Evolutionary conservation across 305 asterid genomes (phyloP), one percentile per base, ranked within the genome.

Genomic region (Fraxinus baroniana): DNA sequence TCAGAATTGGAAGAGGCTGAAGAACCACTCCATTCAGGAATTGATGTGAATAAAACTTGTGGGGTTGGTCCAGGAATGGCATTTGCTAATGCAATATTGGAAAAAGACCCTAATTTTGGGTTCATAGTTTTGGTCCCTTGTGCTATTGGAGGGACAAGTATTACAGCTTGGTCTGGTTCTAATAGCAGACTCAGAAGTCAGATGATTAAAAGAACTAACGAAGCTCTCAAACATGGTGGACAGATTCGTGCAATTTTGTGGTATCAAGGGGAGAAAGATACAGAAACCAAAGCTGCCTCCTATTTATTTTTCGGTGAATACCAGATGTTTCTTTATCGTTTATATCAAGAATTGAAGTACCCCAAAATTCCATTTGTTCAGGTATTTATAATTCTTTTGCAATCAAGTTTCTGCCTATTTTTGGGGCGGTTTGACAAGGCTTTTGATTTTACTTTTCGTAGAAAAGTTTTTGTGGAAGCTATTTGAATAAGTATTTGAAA

Each of bases 261-360:
- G 97, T 94, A 91, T 81, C 97, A 94, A 81, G 98, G 98, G 0
- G 95, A 91, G 89, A 91, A 92, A 22, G 97, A 92, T 15, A 83
- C 91, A 0, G 28, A 0, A 35, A 2, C 88, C 83, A 0, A 30
- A 78, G 70, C 74, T 83, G 75, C 93, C 89, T 2, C 85, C 76
- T 4, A 80, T 79, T 70, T 86, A 77, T 88, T 81, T 62, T 74
- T 62, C 17, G 30, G 46, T 9, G 82, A 83, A 71, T 57, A 84
- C 32, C 41, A 76, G 24, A 68, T 55, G 90, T 92, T 81, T 10
- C 30, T 76, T 3, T 26, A 1, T n/a, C 77, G 81, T 22, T 28
- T 44, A 9, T 46, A 80, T 0, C 30, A 22, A 24, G 85, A 84
- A 6, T 80, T 87, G 33, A 12, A 32, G 7, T 55, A 24, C 8